Evolutionary conservation across 352 stramenopile genomes (phyloP).

Genomic region (Halophytophthora batemanensis): DNA sequence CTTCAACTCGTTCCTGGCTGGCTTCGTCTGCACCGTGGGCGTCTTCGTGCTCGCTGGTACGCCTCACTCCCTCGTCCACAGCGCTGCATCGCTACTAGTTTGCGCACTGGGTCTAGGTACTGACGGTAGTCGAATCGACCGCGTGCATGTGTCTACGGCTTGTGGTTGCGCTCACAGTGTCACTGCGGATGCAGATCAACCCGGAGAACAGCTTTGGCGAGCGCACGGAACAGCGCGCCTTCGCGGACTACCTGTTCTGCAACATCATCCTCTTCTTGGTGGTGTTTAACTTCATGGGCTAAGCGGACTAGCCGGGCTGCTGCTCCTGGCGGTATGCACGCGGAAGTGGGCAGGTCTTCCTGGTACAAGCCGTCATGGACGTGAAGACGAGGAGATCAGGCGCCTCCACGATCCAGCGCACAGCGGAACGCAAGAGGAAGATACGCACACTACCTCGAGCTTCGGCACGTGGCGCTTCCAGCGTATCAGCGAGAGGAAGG

Average conservation of each 20-base stretch:
- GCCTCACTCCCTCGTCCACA: slow-evolving; percentile 3
- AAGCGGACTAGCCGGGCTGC: slow-evolving; percentile 18
- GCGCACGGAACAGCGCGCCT: slow-evolving; percentile 83
- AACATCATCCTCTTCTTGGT: slow-evolving; percentile 92
- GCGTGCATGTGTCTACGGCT: neutral
- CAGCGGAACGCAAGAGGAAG: too few relatives aligned
- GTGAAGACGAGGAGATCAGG: neutral
- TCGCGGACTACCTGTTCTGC: slow-evolving; percentile 91
- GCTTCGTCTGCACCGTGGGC: slow-evolving; percentile 88
- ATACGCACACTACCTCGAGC: too few relatives aligned
- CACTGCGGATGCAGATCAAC: slow-evolving; percentile 89
- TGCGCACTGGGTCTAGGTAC: too few relatives aligned
- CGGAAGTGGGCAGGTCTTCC: too few relatives aligned
- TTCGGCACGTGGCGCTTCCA: too few relatives aligned
- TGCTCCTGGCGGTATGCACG: neutral
- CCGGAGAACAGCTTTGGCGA: slow-evolving; percentile 81
- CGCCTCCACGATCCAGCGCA: neutral
- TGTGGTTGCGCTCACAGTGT: slow-evolving; percentile 42
- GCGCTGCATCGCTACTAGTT: too few relatives aligned
- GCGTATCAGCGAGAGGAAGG: too few relatives aligned
- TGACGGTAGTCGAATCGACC: too few relatives aligned
- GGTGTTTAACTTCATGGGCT: slow-evolving; percentile 94
- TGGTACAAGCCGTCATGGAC: too few relatives aligned
- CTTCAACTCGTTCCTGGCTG: slow-evolving; percentile 92
- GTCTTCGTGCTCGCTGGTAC: slow-evolving; percentile 88